Conservation (phyloP, 2,329 filamentous ascomycete species). For the Calonectria pseudoturangicola region DNA sequence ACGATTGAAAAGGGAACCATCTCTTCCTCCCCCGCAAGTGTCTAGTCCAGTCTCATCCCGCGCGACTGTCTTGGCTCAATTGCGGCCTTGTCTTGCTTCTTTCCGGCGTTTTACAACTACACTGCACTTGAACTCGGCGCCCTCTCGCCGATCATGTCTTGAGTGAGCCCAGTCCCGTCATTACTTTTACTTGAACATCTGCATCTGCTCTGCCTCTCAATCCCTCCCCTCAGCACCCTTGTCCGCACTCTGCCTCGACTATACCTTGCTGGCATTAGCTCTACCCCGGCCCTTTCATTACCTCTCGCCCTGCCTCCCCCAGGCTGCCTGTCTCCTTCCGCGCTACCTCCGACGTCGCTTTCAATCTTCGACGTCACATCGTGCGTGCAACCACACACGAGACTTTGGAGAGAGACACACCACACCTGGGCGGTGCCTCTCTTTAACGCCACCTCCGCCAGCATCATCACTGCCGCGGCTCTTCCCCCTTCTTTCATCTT, state of each 20-base stretch:
- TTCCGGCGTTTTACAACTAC: slow-evolving; percentile 25
- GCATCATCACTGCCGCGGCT: slow-evolving; percentile 46
- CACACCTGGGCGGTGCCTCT: slow-evolving; percentile 34
- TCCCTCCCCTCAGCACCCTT: slow-evolving; percentile 33
- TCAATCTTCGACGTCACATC: slow-evolving; percentile 42
- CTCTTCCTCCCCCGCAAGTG: slow-evolving; percentile 20
- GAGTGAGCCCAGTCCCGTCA: slow-evolving; percentile 48
- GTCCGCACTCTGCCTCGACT: slow-evolving; percentile 41
- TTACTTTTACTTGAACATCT: slow-evolving; percentile 32
- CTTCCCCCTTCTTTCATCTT: not conserved
- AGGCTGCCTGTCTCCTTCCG: slow-evolving; percentile 41
- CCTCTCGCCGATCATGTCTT: slow-evolving; percentile 51
- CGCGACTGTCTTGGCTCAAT: slow-evolving; percentile 22
- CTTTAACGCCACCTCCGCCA: slow-evolving; percentile 53
- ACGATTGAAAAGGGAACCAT: slow-evolving; percentile 19
- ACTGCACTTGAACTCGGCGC: slow-evolving; percentile 33
- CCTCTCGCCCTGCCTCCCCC: slow-evolving; percentile 29
- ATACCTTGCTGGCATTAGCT: slow-evolving; percentile 35
- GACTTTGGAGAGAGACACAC: slow-evolving; percentile 37
- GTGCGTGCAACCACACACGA: slow-evolving; percentile 41
- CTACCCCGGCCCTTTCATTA: slow-evolving; percentile 37
- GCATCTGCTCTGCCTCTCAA: slow-evolving; percentile 27
- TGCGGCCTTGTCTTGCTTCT: slow-evolving; percentile 21
- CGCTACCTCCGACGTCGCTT: slow-evolving; percentile 44
- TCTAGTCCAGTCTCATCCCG: slow-evolving; percentile 28